These are phyloP conservation scores for Sphaerulina musiva DNA, from an alignment of 2,329 filamentous ascomycete genomes.

Conservation along the genomic window DNA sequence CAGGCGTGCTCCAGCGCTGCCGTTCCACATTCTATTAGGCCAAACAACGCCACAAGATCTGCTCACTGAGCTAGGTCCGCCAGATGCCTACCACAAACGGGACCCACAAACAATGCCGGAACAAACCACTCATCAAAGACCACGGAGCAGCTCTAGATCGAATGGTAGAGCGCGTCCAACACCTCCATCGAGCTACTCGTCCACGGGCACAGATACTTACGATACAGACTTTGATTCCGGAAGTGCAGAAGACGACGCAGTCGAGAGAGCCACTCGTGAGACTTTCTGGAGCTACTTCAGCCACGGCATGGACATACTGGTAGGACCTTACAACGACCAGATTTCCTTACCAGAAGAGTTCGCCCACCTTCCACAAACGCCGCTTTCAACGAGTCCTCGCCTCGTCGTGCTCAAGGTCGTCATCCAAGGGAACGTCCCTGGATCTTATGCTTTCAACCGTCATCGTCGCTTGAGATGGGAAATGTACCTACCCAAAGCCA, in stretches of 20 bases:
- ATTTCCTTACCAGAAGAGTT: constrained; percentile 10
- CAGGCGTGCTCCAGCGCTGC: constrained; percentile 60
- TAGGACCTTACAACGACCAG: constrained; percentile 62
- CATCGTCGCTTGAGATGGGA: constrained; percentile 86
- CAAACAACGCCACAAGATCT: constrained; percentile 89
- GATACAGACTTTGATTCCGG: constrained; percentile 44
- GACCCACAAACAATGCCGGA: constrained; percentile 19
- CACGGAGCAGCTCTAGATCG: constrained; percentile 24
- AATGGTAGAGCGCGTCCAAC: constrained; percentile 26
- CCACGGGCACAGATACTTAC: constrained; percentile 39
- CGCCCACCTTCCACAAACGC: constrained; percentile 13
- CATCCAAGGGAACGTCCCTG: constrained; percentile 88
- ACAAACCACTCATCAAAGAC: constrained; percentile 18
- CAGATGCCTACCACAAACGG: constrained; percentile 73
- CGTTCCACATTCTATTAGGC: constrained; percentile 68
- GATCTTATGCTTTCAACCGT: constrained; percentile 93
- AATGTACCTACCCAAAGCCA: constrained; percentile 40
- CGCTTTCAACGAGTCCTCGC: constrained; percentile 37
- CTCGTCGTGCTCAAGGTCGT: constrained; percentile 87
- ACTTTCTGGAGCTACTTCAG: constrained; percentile 98
- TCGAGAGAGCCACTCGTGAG: constrained; percentile 50
- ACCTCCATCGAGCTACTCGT: constrained; percentile 35
- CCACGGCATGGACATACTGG: constrained; percentile 84
- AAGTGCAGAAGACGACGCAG: constrained; percentile 50
- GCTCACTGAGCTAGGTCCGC: constrained; percentile 81